Percentiles rank a stretch among this genome's conserved stretches.
Conservation (phyloP, 345 rosid species). For the Lepidium sativum region DNA sequence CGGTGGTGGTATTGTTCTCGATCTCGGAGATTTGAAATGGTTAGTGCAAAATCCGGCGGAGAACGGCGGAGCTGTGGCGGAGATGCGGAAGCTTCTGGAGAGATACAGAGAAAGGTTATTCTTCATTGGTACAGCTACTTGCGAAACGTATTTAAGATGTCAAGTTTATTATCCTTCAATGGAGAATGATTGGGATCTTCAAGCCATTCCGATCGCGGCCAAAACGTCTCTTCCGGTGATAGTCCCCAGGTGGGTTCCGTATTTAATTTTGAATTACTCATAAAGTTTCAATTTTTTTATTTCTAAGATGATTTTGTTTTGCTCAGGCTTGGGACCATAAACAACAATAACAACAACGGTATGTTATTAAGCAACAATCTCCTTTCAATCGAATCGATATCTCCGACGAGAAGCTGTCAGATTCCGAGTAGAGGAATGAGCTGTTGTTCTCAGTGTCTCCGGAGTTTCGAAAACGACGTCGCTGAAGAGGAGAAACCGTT, state of each 20-base stretch:
- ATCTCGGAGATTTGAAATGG: constrained; percentile 96
- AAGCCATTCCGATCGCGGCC: constrained; percentile 76
- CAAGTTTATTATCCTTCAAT: constrained; percentile 82
- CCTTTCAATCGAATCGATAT: constrained; percentile 37
- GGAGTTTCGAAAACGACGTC: constrained; percentile 59
- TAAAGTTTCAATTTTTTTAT: neutral
- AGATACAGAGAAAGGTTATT: constrained; percentile 52
- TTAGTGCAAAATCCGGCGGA: constrained; percentile 50
- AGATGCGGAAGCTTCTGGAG: constrained; percentile 53
- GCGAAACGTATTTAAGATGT: constrained; percentile 87
- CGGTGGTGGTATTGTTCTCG: constrained; percentile 55
- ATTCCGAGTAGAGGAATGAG: constrained; percentile 26
- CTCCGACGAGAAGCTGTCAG: constrained; percentile 55
- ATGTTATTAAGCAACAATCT: constrained; percentile 31
- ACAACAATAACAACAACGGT: constrained; percentile 24
- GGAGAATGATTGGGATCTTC: constrained; percentile 96
- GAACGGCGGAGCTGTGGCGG: constrained; percentile 44
- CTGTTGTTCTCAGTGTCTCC: constrained; percentile 62
- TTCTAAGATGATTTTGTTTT: neutral
- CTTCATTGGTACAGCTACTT: constrained; percentile 92
- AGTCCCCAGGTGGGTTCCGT: constrained; percentile 45
- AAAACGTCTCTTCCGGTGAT: constrained; percentile 46
- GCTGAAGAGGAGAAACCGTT: constrained; percentile 40
- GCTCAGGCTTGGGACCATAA: constrained; percentile 49
- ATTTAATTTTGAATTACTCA: neutral